Evolutionary conservation across 2,329 filamentous ascomycete species (phyloP), one percentile per base, ranked within the genome.

Genomic region (Penicillium frequentans): DNA sequence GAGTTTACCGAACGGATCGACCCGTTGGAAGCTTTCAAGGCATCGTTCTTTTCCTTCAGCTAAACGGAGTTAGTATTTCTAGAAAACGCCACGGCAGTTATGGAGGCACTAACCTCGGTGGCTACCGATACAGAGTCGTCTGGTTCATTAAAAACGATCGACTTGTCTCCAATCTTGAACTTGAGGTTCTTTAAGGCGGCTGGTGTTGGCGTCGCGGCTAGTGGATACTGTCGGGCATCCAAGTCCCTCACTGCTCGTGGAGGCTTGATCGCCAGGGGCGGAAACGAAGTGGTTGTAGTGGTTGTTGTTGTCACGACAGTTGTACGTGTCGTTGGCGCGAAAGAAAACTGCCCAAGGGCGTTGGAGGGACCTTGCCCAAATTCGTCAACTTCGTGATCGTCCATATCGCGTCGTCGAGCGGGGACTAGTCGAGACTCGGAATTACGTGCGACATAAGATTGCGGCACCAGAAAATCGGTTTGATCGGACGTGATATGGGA

Each of bases 201-300:
- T 2, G 95, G 95, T 1, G 93, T 96, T 1, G 91, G 89, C 49
- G 90, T 87, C 60, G 85, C 83, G 37, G 93, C 93, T 29, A 99
- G 81, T 39, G 95, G 95, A 73, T 96, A 99, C 67, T 95, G 86
- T 73, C 96, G 96, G 14, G 89, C 82, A 74, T 98, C 92, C 56
- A 96, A 85, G 53, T 87, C 83, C 57, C 84, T 80, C 33, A 92
- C 82, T 51, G 86, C 84, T 52, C 85, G 85, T 24, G 91, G 89
- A 57, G 90, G 85, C 63, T 86, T 87, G 64, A 96, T 86, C 55
- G 90, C 81, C 56, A 97, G 81, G n/a, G 91, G 91, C 47, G 93
- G 93, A 64, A 95, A 96, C 16, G 81, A 75, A 75, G 91, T 82
- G 73, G 87, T 90, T 1, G 93, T 96, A 0, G 91, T 96, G 0